phyloP scores from a whole-genome alignment of 495 filamentous ascomycete genomes.

The Trichoderma virens region DNA sequence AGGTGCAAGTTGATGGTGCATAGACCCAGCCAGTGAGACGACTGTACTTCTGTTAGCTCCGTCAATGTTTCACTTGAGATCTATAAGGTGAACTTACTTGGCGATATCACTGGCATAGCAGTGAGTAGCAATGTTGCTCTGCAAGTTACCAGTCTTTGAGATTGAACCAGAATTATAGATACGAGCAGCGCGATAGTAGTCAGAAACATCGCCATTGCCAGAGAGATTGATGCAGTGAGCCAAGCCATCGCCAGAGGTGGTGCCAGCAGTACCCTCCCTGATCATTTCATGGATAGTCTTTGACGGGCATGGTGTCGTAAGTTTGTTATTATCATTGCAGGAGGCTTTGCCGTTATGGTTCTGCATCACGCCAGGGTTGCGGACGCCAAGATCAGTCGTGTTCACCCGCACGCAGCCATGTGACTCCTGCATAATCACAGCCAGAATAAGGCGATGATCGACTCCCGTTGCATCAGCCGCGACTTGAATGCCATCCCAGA shows the following conservation, averaged over 20 bases:
- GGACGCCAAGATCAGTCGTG: background rate
- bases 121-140: constrained; percentile 32
- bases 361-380: background rate
- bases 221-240: constrained; percentile 13
- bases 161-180: constrained; percentile 2
- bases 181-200: constrained; percentile 17
- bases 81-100: background rate
- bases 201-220: constrained; percentile 10
- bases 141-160: constrained; percentile 6
- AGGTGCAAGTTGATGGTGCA: constrained; percentile 10
- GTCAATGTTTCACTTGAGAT: background rate
- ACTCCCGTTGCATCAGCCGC: background rate
- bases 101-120: constrained; percentile 22
- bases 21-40: constrained; percentile 10
- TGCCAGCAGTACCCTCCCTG: background rate
- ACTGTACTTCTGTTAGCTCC: background rate
- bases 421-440: background rate
- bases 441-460: background rate
- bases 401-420: background rate
- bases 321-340: constrained; percentile 15
- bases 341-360: background rate
- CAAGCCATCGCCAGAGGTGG: background rate
- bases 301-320: constrained; percentile 15
- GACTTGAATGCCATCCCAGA: background rate
- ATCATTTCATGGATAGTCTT: background rate